Conservation (phyloP, 352 stramenopile species). For the Paralagenidium karlingii region DNA sequence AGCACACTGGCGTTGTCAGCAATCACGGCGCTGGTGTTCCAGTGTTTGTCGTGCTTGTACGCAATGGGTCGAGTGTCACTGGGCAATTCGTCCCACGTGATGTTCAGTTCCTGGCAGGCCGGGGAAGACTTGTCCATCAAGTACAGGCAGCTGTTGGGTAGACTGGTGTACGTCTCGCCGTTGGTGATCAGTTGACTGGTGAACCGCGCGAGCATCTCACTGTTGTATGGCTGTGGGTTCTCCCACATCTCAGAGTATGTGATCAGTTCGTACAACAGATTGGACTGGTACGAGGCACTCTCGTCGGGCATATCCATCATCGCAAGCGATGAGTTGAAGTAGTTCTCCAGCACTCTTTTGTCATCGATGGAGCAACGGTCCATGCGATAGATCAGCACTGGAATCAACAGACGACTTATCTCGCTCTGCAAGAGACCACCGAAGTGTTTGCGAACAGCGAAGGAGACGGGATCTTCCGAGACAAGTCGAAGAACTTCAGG, state of each 20-base stretch:
- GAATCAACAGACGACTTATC: conserved; percentile 36
- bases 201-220: conserved; percentile 29
- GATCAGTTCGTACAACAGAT: conserved; percentile 52
- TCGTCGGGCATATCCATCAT: too few relatives aligned
- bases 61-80: not conserved
- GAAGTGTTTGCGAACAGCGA: conserved; percentile 28
- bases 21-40: conserved; percentile 5
- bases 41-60: not conserved
- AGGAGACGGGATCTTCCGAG: too few relatives aligned
- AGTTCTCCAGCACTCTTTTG: conserved; percentile 17
- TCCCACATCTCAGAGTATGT: conserved; percentile 74
- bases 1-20: conserved; percentile 27
- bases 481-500: conserved; percentile 11
- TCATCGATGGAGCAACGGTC: conserved; percentile 34
- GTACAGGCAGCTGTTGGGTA: conserved; percentile 50
- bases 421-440: conserved; percentile 28
- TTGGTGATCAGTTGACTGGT: conserved; percentile 25
- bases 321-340: conserved; percentile 5
- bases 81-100: conserved; percentile 1
- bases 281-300: conserved; percentile 12
- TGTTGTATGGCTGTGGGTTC: conserved; percentile 21
- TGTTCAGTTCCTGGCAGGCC: conserved; percentile 8
- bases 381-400: conserved; percentile 40
- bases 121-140: too few relatives aligned
- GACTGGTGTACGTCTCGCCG: conserved; percentile 23